phyloP scores from a whole-genome alignment of 345 rosid species.

The Heritiera fomes region DNA sequence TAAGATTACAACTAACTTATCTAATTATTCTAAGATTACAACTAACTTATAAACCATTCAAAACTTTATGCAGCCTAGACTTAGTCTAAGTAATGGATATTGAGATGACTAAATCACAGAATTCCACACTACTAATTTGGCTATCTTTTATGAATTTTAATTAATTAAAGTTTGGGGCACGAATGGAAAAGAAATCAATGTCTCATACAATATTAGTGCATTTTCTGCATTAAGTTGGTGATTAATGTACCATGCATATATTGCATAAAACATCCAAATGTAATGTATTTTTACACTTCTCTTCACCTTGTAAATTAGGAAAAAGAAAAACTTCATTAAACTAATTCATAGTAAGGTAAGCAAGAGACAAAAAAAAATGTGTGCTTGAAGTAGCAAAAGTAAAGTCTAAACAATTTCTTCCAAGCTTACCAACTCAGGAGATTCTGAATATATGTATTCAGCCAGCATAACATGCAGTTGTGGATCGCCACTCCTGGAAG shows the following conservation, averaged over 20 bases:
- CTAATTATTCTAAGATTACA: no score
- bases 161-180: neutral
- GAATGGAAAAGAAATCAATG: neutral
- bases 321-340: neutral
- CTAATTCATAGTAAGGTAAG: neutral
- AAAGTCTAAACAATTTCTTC: constrained; percentile 9
- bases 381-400: neutral
- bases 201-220: neutral
- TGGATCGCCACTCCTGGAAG: constrained; percentile 65
- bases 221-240: neutral
- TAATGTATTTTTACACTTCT: neutral
- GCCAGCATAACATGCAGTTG: constrained; percentile 81
- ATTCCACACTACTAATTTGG: neutral
- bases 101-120: neutral
- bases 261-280: neutral
- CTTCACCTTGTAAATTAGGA: neutral
- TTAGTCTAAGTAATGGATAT: neutral
- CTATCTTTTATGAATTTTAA: neutral
- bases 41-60: neutral
- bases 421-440: constrained; percentile 78
- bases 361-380: neutral
- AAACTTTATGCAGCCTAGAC: neutral
- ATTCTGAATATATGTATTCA: constrained; percentile 80
- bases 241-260: neutral
- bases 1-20: no score